Base-by-base conservation (phyloP, 179 eudicot species). In the Vitellaria paradoxa region DNA sequence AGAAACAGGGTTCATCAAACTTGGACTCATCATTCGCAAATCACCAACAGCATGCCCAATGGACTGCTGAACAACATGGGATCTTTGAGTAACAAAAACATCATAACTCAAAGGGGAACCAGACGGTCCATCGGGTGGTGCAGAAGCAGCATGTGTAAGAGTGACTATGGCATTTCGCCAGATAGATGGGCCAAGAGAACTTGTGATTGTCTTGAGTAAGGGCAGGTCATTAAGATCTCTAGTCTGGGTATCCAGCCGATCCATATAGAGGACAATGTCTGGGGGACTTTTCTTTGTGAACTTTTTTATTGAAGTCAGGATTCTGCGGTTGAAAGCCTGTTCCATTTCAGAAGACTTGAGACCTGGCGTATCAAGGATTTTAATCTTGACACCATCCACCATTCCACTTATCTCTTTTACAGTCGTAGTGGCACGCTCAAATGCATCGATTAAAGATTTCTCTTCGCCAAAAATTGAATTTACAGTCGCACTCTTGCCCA, bases 61-160 rank as follows among this genome's bases (percentile, higher is more conserved):
- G 50, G 89, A 93, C 83, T 91, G 97, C 86, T 93, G 98, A 79
- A 96, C 87, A 59, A 93, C 88, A 69, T 89, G 99, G 23, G 97
- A 89, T 59, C 98, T 87, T 75, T 93, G 96, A 73, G 94, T 87
- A 65, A 96, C 97, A 80, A 91, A 96, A 77, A 82, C 93, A 55
- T 96, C 97, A 40, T 93, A 96, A 77, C 90, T 89, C 86, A 96
- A 79, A 52, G 99, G 94, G 68, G 90, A 68, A 26, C 99, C 99
- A 64, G 92, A 81, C 37, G 98, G 98, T 15, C 99, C 99, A 75
- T 93, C 99, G 11, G 99, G 99, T 4, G 99, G 99, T n/a, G 99
- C 99, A 79, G 91, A 90, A 40, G 96, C 91, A 69, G 87, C 97
- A 85, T 96, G 99, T 30, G 98, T 92, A 5, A 96, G 91, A 53